Conservation (phyloP, 1,139 yeast species). For the Pichia sp. region DNA sequence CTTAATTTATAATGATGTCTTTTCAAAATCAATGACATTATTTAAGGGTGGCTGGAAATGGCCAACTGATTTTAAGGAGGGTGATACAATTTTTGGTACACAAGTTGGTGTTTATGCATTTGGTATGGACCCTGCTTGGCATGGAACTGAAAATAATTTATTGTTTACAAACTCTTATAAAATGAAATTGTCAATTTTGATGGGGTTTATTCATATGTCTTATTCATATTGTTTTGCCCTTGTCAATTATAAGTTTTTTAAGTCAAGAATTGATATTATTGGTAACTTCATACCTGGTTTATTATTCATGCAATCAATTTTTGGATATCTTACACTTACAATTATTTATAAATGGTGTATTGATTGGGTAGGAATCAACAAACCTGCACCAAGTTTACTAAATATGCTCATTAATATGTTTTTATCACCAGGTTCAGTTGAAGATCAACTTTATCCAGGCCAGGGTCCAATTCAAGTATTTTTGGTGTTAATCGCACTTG, state of each 20-base stretch:
- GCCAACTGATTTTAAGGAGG: slow-evolving; percentile 64
- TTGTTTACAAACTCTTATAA: slow-evolving; percentile 90
- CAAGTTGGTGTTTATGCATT: slow-evolving; percentile 64
- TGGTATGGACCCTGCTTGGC: slow-evolving; percentile 96
- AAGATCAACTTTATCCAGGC: slow-evolving; percentile 75
- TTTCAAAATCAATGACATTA: slow-evolving; percentile 81
- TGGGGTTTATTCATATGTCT: slow-evolving; percentile 95
- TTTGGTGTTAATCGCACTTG: slow-evolving; percentile 66
- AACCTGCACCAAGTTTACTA: slow-evolving; percentile 85
- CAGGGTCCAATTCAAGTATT: slow-evolving; percentile 75
- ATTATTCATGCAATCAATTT: slow-evolving; percentile 90
- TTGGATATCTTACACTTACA: slow-evolving; percentile 80
- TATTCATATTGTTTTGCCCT: slow-evolving; percentile 81
- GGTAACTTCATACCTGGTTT: slow-evolving; percentile 95
- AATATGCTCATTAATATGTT: slow-evolving; percentile 97
- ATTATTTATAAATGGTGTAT: slow-evolving; percentile 92
- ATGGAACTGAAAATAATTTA: slow-evolving; percentile 87
- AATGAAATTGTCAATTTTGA: slow-evolving; percentile 89
- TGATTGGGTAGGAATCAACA: slow-evolving; percentile 74
- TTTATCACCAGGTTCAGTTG: slow-evolving; percentile 83
- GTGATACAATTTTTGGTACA: slow-evolving; percentile 57
- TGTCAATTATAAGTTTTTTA: slow-evolving; percentile 70
- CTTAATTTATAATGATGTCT: slow-evolving; percentile 82
- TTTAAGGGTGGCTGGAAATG: slow-evolving; percentile 89
- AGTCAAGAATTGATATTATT: slow-evolving; percentile 72